A percentile compares a stretch with the other conserved stretches of the same genome.
These are phyloP conservation scores for Chenopodium album DNA, from an alignment of 148 eudicot genomes.

Conservation along the genomic window DNA sequence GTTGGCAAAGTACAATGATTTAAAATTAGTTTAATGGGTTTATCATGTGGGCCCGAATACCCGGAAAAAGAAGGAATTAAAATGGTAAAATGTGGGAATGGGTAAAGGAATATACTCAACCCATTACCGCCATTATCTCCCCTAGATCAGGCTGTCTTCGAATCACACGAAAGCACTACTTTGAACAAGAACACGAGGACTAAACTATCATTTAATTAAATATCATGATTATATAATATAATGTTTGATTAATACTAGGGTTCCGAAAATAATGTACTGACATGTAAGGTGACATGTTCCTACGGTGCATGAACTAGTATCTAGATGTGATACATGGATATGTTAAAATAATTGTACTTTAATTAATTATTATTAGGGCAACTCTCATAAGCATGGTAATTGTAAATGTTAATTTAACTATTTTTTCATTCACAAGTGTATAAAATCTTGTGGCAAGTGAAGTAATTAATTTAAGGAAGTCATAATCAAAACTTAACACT, in stretches of 20 bases:
- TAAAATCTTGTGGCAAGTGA: no score
- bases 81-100: neutral
- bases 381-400: no score
- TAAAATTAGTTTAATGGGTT: neutral
- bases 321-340: no score
- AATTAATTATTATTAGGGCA: neutral
- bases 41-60: neutral
- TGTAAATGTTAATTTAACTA: no score
- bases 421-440: no score
- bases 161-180: constrained; percentile 7
- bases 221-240: no score
- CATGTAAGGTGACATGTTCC: constrained; percentile 12
- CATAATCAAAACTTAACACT: no score
- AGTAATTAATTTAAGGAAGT: no score
- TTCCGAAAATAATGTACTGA: neutral
- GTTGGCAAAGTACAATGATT: neutral
- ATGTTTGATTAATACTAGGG: neutral
- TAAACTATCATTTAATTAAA: no score
- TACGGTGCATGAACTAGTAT: neutral
- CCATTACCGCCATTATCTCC: constrained; percentile 25
- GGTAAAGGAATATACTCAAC: constrained; percentile 15
- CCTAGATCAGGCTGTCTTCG: constrained; percentile 17
- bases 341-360: neutral
- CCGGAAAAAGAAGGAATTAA: neutral
- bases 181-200: neutral